Base-by-base conservation (phyloP, 2,329 filamentous ascomycete genomes). In the Colletotrichum sp. region DNA sequence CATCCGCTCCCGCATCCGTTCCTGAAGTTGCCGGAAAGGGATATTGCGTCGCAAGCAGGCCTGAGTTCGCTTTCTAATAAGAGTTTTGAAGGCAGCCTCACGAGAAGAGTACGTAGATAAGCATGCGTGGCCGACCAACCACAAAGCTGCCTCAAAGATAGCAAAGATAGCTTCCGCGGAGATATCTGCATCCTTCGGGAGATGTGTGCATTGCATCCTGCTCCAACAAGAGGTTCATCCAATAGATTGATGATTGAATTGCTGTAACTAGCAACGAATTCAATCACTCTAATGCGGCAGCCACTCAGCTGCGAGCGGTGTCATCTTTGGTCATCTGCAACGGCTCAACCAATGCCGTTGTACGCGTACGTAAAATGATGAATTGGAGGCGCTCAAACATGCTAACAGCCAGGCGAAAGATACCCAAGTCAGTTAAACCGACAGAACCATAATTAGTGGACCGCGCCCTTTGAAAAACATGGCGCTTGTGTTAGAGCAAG, bases 401-500 rank as follows among this genome's bases (percentile, higher is more conserved):
- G 21, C 14, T 55, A 28, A 12, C 4, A 32, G 7, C n/a, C 30
- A 69, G 71, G 65, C 65, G 65, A 69, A 10, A 64, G 61, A 16
- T 60, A 28, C 68, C 68, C 9, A 21, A 60, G 10, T 52, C 32
- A 43, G 52, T 30, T 10, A 36, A 13, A 10, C 26, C n/a, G n/a
- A 14, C 8, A 48, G 68, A 67, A 71, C 61, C 34, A 32, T 13
- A 34, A 61, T 52, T 52, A 74, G 72, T 74, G 68, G 68, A 66
- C 14, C 71, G 30, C 72, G 68, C 72, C 72, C 68, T 74, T 74
- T 39, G 4, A 30, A 10, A 55, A 57, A 67, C 72, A 74, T 61
- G 52, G 34, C 39, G 32, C 59, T 14, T 6, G 30, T 61, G 30
- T 61, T 9, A 43, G 65, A 28, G 13, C 59, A 60, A 24, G 48